Conservation (phyloP, 164 flowering plant genomes). For the Paratinospora sagittata region DNA sequence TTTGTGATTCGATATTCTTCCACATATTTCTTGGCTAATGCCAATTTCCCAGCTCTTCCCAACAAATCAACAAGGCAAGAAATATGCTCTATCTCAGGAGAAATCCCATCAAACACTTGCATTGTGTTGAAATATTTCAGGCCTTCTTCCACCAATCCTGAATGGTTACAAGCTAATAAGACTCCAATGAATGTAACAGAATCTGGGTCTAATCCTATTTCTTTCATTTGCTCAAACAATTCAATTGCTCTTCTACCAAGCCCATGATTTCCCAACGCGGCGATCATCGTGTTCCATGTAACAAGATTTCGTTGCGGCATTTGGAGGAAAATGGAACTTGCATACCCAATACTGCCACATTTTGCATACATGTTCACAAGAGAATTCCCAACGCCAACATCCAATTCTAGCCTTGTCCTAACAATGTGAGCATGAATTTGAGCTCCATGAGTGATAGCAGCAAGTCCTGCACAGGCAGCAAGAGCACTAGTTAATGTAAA, state of each 20-base stretch:
- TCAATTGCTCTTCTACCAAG: constrained; percentile 36
- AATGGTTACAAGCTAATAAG: constrained; percentile 61
- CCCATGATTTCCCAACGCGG: constrained; percentile 62
- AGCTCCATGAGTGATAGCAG: constrained; percentile 45
- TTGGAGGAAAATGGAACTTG: constrained; percentile 31
- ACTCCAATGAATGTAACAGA: constrained; percentile 56
- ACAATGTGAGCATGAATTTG: constrained; percentile 54
- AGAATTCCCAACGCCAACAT: constrained; percentile 57
- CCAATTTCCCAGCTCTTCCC: constrained; percentile 62
- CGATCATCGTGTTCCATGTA: constrained; percentile 70
- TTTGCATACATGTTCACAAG: constrained; percentile 80
- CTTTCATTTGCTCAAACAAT: constrained; percentile 50
- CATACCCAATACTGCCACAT: constrained; percentile 52
- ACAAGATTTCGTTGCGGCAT: constrained; percentile 42
- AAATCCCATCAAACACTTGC: constrained; percentile 37
- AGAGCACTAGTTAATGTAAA: constrained; percentile 57
- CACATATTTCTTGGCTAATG: constrained; percentile 48
- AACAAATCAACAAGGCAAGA: constrained; percentile 68
- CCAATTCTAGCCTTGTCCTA: constrained; percentile 33
- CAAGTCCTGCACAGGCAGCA: constrained; percentile 54
- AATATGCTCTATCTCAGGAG: constrained; percentile 52
- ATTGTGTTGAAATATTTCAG: constrained; percentile 38
- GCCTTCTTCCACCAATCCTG: constrained; percentile 63
- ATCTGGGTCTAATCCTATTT: constrained; percentile 41
- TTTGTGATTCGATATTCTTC: constrained; percentile 27